Conservation (phyloP, 257 asterid species). For the Capsicum pubescens region DNA sequence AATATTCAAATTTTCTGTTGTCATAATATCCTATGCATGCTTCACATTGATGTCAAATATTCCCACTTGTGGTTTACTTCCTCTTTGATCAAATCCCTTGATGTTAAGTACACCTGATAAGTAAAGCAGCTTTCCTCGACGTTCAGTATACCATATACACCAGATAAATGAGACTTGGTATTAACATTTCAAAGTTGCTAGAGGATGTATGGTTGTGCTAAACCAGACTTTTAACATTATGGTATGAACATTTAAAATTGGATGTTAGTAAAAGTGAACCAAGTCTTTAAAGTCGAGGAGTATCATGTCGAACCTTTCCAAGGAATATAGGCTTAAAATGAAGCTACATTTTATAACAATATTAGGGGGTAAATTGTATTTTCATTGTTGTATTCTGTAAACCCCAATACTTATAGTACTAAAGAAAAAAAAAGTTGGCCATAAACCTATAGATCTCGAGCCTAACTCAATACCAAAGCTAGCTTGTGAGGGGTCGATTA, state of each 20-base stretch:
- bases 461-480: background rate
- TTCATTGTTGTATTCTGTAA: slow-evolving; percentile 59
- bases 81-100: background rate
- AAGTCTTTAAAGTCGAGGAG: too few species aligned
- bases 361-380: slow-evolving; percentile 10
- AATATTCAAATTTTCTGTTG: background rate
- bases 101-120: background rate
- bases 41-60: background rate
- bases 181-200: background rate
- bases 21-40: background rate
- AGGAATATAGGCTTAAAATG: too few species aligned
- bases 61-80: background rate
- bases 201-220: background rate
- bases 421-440: slow-evolving; percentile 49
- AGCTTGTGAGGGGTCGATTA: background rate
- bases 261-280: too few species aligned
- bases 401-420: slow-evolving; percentile 48
- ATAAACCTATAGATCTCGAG: slow-evolving; percentile 38
- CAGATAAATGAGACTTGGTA: background rate
- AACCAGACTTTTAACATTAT: too few species aligned
- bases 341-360: too few species aligned
- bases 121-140: too few species aligned
- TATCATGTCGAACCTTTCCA: too few species aligned
- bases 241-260: too few species aligned
- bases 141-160: too few species aligned